Percentiles rank a stretch among this genome's conserved stretches.
These are phyloP conservation scores for Hypoxylon sp. DNA, from an alignment of 2,329 filamentous ascomycete species.

Conservation along the genomic window DNA sequence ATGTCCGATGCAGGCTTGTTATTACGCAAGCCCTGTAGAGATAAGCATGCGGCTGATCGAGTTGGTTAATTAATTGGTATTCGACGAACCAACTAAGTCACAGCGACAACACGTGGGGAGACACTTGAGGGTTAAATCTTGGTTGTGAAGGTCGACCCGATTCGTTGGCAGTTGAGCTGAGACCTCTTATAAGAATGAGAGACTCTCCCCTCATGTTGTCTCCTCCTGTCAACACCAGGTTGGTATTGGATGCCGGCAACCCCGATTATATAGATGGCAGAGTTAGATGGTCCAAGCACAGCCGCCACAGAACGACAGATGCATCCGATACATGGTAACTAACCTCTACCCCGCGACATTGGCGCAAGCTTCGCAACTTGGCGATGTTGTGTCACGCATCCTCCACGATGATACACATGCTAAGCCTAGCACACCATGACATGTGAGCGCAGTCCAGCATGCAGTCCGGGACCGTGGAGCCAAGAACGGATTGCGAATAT, in stretches of 20 bases:
- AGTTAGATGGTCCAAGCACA: too few relatives aligned
- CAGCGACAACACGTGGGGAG: slow-evolving; percentile 5
- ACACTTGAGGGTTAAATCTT: slow-evolving; percentile 10
- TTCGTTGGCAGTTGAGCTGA: slow-evolving; percentile 2
- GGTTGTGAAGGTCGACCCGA: background rate
- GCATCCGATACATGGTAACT: slow-evolving; percentile 7
- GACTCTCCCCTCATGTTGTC: too few relatives aligned
- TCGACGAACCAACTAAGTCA: slow-evolving; percentile 6
- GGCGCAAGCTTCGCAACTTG: slow-evolving; percentile 4
- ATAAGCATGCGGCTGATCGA: slow-evolving; percentile 31
- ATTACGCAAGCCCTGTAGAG: slow-evolving; percentile 30
- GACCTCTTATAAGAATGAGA: background rate
- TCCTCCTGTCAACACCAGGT: too few relatives aligned
- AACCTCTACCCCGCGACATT: slow-evolving; percentile 11
- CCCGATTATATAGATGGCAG: too few relatives aligned
- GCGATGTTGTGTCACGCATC: slow-evolving; percentile 14
- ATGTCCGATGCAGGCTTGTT: slow-evolving; percentile 21
- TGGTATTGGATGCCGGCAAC: too few relatives aligned
- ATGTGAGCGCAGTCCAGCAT: too few relatives aligned
- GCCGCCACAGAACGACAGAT: slow-evolving; percentile 9
- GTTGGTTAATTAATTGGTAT: slow-evolving; percentile 19
- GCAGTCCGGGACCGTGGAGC: background rate
- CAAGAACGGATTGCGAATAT: slow-evolving; percentile 1
- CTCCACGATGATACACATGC: too few relatives aligned
- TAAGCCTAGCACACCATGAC: too few relatives aligned